Percentiles rank a stretch among this genome's conserved stretches.
phyloP scores from a whole-genome alignment of 129 eudicot genomes.

The Saposhnikovia divaricata region DNA sequence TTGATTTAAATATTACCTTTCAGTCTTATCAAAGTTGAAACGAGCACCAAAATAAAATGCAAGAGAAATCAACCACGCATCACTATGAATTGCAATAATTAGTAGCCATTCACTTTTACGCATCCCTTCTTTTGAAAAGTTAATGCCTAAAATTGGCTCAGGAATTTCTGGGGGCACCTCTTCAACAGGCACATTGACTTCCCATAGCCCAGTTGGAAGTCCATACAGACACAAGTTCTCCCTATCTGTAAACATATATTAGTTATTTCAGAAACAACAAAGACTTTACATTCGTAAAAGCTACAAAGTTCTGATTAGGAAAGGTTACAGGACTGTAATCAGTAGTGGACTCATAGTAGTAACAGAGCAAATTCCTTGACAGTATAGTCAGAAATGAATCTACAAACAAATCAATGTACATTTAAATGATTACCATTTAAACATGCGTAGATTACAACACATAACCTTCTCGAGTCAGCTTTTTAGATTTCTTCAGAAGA shows the following conservation, averaged over 20 bases:
- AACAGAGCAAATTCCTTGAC: not conserved
- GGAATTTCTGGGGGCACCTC: conserved; percentile 85
- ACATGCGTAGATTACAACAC: not conserved
- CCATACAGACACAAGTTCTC: conserved; percentile 79
- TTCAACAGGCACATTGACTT: conserved; percentile 70
- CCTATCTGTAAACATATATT: conserved; percentile 42
- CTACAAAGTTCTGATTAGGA: not conserved
- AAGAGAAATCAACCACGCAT: conserved; percentile 74
- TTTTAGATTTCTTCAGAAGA: not conserved
- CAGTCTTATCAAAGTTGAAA: conserved; percentile 58
- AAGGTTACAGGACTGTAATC: not conserved
- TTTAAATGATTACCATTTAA: not conserved
- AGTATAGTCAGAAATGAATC: not conserved
- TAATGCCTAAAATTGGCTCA: conserved; percentile 76
- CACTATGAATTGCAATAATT: conserved; percentile 75
- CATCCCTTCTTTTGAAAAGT: conserved; percentile 81
- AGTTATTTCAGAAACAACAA: conserved; percentile 3
- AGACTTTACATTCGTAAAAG: not conserved
- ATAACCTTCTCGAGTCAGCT: not conserved
- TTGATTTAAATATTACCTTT: conserved; percentile 34
- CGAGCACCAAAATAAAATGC: conserved; percentile 78
- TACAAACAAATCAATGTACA: not conserved
- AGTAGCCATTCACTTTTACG: conserved; percentile 61
- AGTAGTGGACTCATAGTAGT: not conserved
- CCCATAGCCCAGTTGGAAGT: conserved; percentile 71